Percentiles rank a stretch among this genome's conserved stretches.
Conservation (phyloP, 495 filamentous ascomycete genomes). For the Chaetomium cochliodes region DNA sequence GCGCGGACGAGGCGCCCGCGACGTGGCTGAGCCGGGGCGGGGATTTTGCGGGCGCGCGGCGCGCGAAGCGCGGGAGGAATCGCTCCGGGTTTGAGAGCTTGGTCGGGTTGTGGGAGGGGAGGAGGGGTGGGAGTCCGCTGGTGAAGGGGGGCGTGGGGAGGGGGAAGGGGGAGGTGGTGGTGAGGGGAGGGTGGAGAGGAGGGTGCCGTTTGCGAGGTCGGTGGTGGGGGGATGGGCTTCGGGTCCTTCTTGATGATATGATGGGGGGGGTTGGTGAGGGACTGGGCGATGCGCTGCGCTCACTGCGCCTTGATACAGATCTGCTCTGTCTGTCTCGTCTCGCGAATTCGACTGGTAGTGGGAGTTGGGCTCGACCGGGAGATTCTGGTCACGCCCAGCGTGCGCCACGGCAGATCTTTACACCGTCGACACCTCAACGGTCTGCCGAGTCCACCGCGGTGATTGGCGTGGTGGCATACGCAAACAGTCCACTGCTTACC, state of each 20-base stretch:
- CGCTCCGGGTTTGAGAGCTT: neutral
- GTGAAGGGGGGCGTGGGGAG: neutral
- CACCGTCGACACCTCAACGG: neutral
- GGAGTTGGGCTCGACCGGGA: neutral
- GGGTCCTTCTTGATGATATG: neutral
- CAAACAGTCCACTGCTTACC: neutral
- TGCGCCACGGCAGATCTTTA: neutral
- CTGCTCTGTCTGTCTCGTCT: too few species aligned
- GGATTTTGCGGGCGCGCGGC: slow-evolving; percentile 5
- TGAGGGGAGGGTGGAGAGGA: neutral
- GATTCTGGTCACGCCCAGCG: too few species aligned
- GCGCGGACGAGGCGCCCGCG: neutral
- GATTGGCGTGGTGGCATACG: neutral
- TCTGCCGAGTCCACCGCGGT: neutral
- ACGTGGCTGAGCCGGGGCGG: neutral
- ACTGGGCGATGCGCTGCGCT: too few species aligned
- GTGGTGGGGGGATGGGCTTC: neutral
- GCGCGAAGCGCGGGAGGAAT: neutral
- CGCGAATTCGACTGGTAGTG: neutral
- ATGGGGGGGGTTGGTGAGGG: neutral
- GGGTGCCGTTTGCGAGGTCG: neutral
- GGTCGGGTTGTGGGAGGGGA: neutral
- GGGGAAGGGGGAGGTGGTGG: too few species aligned
- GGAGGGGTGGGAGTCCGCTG: too few species aligned
- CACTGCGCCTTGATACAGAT: too few species aligned